Conservation (phyloP, 805 yeast genomes). For the Maudiozyma saulgeensis region DNA sequence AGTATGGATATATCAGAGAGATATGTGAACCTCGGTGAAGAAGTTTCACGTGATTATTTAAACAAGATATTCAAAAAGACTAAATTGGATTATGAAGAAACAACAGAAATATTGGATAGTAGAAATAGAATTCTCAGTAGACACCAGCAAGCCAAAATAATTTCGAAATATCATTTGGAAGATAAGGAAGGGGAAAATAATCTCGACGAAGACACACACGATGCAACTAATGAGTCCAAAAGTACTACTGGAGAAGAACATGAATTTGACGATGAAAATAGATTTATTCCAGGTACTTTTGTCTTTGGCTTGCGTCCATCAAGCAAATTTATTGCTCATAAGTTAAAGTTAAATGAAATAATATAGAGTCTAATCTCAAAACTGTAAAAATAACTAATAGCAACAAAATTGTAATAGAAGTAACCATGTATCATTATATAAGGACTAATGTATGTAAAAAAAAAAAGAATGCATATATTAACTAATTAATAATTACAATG, state of each 20-base stretch:
- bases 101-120: constrained; percentile 14
- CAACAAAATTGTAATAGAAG: background rate
- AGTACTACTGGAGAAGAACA: constrained; percentile 7
- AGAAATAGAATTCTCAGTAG: constrained; percentile 1
- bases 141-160: background rate
- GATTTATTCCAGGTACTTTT: constrained; percentile 18
- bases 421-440: too few relatives aligned
- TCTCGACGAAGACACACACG: background rate
- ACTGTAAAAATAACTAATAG: background rate
- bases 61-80: background rate
- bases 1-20: constrained; percentile 42
- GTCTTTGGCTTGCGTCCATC: constrained; percentile 44
- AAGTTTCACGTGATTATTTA: constrained; percentile 4
- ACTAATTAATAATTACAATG: background rate
- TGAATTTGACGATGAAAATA: constrained; percentile 15
- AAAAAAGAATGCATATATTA: background rate
- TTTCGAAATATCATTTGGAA: background rate
- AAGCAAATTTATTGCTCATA: constrained; percentile 64
- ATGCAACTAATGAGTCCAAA: constrained; percentile 1
- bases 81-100: constrained; percentile 15
- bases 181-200: constrained; percentile 2
- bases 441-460: background rate
- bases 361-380: background rate
- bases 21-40: constrained; percentile 24
- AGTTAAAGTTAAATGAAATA: constrained; percentile 13